These are phyloP conservation scores for Alternaria gansuensis DNA, from an alignment of 2,329 filamentous ascomycete genomes.

Conservation along the genomic window DNA sequence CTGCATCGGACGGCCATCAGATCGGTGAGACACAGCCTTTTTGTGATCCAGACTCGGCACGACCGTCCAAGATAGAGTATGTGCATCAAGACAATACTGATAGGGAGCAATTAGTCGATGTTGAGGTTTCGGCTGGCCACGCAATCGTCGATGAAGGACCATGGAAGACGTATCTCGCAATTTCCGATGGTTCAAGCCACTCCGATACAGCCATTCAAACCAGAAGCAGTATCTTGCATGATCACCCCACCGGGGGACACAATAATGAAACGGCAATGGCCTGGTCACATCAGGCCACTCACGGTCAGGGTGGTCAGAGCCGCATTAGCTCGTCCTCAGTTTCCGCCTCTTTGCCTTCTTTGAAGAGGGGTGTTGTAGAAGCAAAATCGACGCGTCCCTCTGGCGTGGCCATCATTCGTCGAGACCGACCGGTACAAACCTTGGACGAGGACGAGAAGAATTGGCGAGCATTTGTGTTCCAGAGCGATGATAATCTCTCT, in stretches of 20 bases:
- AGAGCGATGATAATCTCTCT: conserved; percentile 24
- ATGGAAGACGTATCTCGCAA: conserved; percentile 40
- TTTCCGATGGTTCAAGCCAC: conserved; percentile 34
- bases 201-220: conserved; percentile 21
- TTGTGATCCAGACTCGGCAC: conserved; percentile 27
- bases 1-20: conserved; percentile 16
- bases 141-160: conserved; percentile 40
- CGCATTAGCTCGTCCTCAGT: conserved; percentile 26
- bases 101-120: conserved; percentile 8
- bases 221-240: conserved; percentile 29
- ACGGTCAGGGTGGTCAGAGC: conserved; percentile 34
- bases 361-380: conserved; percentile 20
- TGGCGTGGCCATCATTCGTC: background rate
- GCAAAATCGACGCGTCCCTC: background rate
- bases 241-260: conserved; percentile 21
- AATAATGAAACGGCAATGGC: conserved; percentile 24
- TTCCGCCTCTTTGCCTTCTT: conserved; percentile 41
- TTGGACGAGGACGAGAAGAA: conserved; percentile 36
- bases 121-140: conserved; percentile 12
- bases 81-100: conserved; percentile 20
- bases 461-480: conserved; percentile 49
- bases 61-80: conserved; percentile 17
- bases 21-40: conserved; percentile 27
- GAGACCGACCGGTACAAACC: background rate
- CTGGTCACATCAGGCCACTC: conserved; percentile 42